Evolutionary conservation across 768 basidiomycete species (phyloP).

Genomic region (Hericium rajendrae): DNA sequence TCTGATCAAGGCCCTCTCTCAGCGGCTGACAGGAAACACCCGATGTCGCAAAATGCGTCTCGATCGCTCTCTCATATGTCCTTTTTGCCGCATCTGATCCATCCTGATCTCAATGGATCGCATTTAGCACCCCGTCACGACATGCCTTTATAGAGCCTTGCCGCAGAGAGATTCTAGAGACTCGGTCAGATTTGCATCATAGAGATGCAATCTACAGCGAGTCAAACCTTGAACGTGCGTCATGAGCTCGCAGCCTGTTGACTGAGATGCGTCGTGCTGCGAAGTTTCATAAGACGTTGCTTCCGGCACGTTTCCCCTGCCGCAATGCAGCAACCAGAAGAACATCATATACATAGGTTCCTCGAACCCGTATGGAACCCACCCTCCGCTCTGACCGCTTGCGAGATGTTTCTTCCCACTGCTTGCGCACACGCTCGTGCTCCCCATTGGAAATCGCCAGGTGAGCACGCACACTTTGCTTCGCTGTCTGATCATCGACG

Average conservation of each 20-base stretch:
- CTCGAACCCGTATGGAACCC: not conserved
- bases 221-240: not conserved
- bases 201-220: not conserved
- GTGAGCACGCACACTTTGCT: not conserved
- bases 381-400: not conserved
- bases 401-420: not conserved
- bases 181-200: not conserved
- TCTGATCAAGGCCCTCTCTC: not conserved
- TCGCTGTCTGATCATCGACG: not conserved
- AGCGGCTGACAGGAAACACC: not conserved
- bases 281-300: not conserved
- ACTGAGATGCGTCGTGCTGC: not conserved
- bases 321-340: not conserved
- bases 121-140: not conserved
- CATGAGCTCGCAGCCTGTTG: not conserved
- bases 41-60: not conserved
- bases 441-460: not conserved
- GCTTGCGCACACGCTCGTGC: not conserved
- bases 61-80: not conserved
- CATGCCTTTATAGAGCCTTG: not conserved
- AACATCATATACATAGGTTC: not conserved
- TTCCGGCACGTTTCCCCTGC: not conserved
- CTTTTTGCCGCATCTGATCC: not conserved
- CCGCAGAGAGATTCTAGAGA: not conserved
- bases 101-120: not conserved